A percentile compares a stretch with the other conserved stretches of the same genome.
Evolutionary conservation across 257 asterid genomes (phyloP).

Genomic region (Handroanthus guayacan): DNA sequence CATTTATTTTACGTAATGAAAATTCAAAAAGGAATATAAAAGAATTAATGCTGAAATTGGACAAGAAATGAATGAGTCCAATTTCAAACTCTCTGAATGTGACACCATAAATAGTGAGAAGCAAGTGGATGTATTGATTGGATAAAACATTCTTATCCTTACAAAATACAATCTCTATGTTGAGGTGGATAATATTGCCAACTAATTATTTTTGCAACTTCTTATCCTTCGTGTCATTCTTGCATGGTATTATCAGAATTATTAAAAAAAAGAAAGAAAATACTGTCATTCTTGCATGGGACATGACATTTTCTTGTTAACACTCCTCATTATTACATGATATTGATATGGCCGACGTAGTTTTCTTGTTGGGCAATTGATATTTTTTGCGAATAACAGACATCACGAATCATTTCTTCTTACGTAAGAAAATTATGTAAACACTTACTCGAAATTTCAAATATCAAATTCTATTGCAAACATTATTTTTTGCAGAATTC

Average conservation of each 20-base stretch:
- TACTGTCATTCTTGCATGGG: conserved; percentile 38
- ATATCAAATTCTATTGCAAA: no score
- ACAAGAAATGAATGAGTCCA: not conserved
- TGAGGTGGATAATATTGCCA: conserved; percentile 46
- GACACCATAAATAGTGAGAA: not conserved
- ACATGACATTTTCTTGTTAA: not conserved
- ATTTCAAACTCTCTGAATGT: not conserved
- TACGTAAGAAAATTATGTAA: no score
- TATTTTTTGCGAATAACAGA: no score
- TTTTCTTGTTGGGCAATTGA: no score
- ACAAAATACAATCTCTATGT: not conserved
- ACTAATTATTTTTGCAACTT: conserved; percentile 38
- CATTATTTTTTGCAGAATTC: no score
- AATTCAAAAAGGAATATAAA: not conserved
- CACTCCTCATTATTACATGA: conserved; percentile 12
- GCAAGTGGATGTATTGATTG: conserved; percentile 9
- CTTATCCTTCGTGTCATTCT: conserved; percentile 34
- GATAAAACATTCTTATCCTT: conserved; percentile 44
- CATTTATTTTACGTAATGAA: not conserved
- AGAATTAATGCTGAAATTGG: not conserved
- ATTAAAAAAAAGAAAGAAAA: no score
- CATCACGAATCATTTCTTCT: no score
- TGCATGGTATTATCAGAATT: no score
- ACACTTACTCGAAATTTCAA: no score
- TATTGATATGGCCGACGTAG: no score